Evolutionary conservation across 225 moss, liverwort and hornwort genomes (phyloP).

Genomic region (Sphagnum tenellum): DNA sequence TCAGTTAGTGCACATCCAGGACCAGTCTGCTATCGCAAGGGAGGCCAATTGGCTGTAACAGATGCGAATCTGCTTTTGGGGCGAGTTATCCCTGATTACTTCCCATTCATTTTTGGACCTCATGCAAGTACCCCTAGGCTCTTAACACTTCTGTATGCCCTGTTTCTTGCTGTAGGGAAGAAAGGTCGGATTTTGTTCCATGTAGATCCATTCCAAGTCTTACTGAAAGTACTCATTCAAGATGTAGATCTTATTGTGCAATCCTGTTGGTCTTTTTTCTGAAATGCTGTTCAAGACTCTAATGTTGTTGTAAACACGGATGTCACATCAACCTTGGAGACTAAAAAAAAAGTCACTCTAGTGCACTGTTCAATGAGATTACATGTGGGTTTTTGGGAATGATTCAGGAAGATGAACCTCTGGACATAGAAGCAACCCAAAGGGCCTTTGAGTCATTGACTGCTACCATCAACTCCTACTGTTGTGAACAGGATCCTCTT

Average conservation of each 20-base stretch:
- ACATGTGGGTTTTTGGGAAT: background rate
- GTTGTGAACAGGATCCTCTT: constrained; percentile 54
- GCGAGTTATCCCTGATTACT: constrained; percentile 89
- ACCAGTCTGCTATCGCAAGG: constrained; percentile 97
- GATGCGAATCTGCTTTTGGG: constrained; percentile 94
- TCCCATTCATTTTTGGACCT: constrained; percentile 89
- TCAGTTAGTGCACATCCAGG: constrained; percentile 98
- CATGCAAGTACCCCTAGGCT: background rate
- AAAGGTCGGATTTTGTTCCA: no score
- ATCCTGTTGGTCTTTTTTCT: no score
- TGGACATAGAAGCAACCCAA: constrained; percentile 65
- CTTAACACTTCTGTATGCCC: no score
- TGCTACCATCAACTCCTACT: constrained; percentile 52
- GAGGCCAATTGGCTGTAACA: constrained; percentile 89
- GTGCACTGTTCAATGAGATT: background rate
- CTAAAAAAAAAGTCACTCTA: background rate
- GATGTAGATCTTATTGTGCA: no score
- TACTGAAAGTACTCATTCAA: no score
- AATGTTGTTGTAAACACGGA: no score
- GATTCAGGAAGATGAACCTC: constrained; percentile 66
- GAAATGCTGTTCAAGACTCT: no score
- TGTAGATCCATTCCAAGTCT: no score
- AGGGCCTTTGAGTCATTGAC: constrained; percentile 55
- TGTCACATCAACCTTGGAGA: no score
- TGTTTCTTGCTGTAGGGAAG: no score